Evolutionary conservation across 306 rosid species (phyloP).

Genomic region (Sindora glabra): DNA sequence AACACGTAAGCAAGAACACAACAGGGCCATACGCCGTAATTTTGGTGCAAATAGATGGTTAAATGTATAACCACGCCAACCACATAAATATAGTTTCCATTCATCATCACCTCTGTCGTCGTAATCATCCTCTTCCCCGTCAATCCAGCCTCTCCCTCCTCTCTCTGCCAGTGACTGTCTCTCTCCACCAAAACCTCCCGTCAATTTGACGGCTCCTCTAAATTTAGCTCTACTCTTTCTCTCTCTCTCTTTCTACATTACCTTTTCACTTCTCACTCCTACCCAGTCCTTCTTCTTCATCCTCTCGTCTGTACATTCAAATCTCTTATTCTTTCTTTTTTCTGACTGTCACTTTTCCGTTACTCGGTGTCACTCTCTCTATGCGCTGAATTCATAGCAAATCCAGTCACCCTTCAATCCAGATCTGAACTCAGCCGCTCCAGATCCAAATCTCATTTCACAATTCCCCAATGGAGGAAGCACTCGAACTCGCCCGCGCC

Average conservation of each 20-base stretch:
- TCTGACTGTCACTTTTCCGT: neutral
- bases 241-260: neutral
- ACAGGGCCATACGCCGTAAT: neutral
- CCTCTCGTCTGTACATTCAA: neutral
- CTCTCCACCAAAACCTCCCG: neutral
- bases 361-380: neutral
- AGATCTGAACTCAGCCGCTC: conserved; percentile 27
- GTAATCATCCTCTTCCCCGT: conserved; percentile 16
- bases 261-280: too few relatives aligned
- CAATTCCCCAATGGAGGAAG: conserved; percentile 73
- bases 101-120: conserved; percentile 7
- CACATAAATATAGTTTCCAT: conserved; percentile 7
- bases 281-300: neutral
- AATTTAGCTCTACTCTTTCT: neutral
- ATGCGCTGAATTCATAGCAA: neutral
- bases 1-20: neutral
- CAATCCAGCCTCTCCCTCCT: neutral
- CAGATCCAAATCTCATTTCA: conserved; percentile 25
- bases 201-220: conserved; percentile 17
- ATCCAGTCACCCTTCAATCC: neutral
- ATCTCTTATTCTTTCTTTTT: neutral
- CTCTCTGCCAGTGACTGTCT: neutral
- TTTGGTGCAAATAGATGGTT: conserved; percentile 9
- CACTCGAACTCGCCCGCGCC: conserved; percentile 90
- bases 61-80: conserved; percentile 10